Percentiles rank a stretch among this genome's conserved stretches.
These are phyloP conservation scores for Berberis vulgaris DNA, from an alignment of 164 flowering plant genomes.

Conservation along the genomic window DNA sequence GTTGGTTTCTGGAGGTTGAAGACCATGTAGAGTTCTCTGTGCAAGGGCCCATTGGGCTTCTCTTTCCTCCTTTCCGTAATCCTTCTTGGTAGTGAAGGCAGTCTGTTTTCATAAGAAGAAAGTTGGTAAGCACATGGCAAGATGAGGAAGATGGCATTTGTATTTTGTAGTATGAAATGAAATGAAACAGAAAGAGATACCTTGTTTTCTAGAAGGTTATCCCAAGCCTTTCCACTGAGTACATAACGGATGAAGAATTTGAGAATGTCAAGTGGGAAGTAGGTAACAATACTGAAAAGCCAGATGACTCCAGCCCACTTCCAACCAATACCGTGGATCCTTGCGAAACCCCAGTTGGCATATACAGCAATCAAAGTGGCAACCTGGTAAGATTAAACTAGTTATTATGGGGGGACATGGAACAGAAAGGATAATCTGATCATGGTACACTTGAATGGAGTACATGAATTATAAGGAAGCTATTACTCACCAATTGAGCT, in stretches of 20 bases:
- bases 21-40: slow-evolving; percentile 91
- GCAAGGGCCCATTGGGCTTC: slow-evolving; percentile 52
- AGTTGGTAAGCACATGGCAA: not conserved
- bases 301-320: slow-evolving; percentile 1
- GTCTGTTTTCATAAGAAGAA: not conserved
- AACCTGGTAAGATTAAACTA: not conserved
- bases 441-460: not conserved
- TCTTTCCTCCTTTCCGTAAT: not conserved
- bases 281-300: not conserved
- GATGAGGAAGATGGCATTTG: not conserved
- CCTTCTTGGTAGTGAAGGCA: slow-evolving; percentile 1
- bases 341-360: slow-evolving; percentile 1
- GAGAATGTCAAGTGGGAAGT: not conserved
- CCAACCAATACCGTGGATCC: not conserved
- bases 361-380: not conserved
- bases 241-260: not conserved
- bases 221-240: slow-evolving; percentile 1
- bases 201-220: not conserved
- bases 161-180: not conserved
- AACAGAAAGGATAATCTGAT: not conserved
- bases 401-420: not conserved
- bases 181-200: not conserved
- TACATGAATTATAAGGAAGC: not conserved
- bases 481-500: slow-evolving; percentile 55
- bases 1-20: slow-evolving; percentile 66